Evolutionary conservation across 2,329 filamentous ascomycete genomes (phyloP).

Genomic region (Mariannaea elegans): DNA sequence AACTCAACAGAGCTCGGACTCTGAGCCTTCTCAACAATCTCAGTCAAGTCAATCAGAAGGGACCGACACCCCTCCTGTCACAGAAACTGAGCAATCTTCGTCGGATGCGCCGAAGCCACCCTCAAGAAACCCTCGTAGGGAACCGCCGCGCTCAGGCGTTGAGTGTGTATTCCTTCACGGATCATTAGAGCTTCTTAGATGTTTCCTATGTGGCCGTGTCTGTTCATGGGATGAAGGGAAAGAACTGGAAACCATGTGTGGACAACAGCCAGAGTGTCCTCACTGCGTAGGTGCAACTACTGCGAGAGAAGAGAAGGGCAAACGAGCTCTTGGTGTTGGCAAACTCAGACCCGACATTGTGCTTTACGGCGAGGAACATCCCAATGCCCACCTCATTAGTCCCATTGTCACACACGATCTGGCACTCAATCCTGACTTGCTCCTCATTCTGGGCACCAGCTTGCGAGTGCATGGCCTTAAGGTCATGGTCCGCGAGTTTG

Average conservation of each 20-base stretch:
- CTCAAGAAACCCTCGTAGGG: conserved; percentile 36
- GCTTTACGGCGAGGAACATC: conserved; percentile 78
- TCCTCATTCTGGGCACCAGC: conserved; percentile 77
- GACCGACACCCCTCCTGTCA: conserved; percentile 16
- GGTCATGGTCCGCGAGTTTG: conserved; percentile 75
- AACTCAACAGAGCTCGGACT: conserved; percentile 28
- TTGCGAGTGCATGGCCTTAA: conserved; percentile 77
- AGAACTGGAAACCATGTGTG: conserved; percentile 66
- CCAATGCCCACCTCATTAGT: conserved; percentile 72
- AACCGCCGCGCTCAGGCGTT: conserved; percentile 55
- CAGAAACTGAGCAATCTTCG: conserved; percentile 33
- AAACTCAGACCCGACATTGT: conserved; percentile 78
- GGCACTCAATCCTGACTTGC: conserved; percentile 68
- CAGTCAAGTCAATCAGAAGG: conserved; percentile 28
- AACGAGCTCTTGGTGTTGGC: conserved; percentile 72
- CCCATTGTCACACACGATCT: conserved; percentile 75
- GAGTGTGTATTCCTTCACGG: conserved; percentile 78
- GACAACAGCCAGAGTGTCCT: conserved; percentile 73
- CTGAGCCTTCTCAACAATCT: conserved; percentile 29
- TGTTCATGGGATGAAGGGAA: conserved; percentile 68
- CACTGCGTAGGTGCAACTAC: conserved; percentile 70
- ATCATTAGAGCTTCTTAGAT: conserved; percentile 71
- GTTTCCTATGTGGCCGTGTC: conserved; percentile 67
- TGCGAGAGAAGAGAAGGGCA: conserved; percentile 70
- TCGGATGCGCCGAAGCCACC: conserved; percentile 29